A percentile compares a stretch with the other conserved stretches of the same genome.
phyloP scores from a whole-genome alignment of 257 asterid species.

The Eucommia ulmoides region DNA sequence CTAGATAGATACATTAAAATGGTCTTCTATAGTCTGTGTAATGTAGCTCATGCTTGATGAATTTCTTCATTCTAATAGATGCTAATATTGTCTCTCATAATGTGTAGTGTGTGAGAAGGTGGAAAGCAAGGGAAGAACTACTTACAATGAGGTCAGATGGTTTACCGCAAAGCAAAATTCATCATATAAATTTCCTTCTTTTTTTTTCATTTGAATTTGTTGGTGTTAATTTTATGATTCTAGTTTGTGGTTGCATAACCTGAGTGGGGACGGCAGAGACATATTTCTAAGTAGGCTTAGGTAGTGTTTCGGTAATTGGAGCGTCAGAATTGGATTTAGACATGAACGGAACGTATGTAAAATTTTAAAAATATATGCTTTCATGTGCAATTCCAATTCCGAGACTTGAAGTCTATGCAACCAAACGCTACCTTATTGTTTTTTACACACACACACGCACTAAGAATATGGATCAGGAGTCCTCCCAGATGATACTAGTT shows the following conservation, averaged over 20 bases:
- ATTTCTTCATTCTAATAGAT: constrained; percentile 10
- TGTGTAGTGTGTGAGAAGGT: constrained; percentile 89
- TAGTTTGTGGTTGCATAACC: background rate
- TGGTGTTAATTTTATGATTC: background rate
- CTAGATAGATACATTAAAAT: background rate
- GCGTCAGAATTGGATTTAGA: too few relatives aligned
- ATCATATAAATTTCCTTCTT: too few relatives aligned
- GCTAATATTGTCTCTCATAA: constrained; percentile 14
- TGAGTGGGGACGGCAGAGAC: too few relatives aligned
- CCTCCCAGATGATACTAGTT: too few relatives aligned
- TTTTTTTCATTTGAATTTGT: background rate
- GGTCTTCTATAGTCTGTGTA: background rate
- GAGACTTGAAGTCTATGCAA: background rate
- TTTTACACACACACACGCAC: too few relatives aligned
- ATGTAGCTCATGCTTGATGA: constrained; percentile 7
- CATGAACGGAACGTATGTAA: too few relatives aligned
- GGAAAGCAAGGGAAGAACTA: constrained; percentile 98
- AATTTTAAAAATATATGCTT: background rate
- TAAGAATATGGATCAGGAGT: too few relatives aligned
- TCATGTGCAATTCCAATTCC: background rate
- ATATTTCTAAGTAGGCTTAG: too few relatives aligned
- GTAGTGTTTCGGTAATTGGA: too few relatives aligned
- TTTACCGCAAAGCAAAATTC: background rate
- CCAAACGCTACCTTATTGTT: too few relatives aligned
- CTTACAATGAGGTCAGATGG: constrained; percentile 85